These are phyloP conservation scores for Caryopteris hybrid DNA, from an alignment of 305 asterid species.

Conservation along the genomic window DNA sequence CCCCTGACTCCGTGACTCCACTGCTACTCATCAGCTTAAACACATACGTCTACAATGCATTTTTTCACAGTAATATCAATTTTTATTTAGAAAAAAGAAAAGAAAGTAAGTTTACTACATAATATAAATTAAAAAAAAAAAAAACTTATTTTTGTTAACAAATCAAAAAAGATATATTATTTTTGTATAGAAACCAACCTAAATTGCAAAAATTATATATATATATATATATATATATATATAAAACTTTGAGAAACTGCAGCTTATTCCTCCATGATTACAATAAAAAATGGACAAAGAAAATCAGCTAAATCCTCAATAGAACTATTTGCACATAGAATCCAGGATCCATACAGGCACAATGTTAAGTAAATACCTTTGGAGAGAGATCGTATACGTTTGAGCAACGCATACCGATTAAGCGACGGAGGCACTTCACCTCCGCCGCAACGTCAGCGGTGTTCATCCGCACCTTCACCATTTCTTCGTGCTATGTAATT, in stretches of 20 bases:
- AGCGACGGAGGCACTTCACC: constrained; percentile 89
- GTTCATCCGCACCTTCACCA: constrained; percentile 99
- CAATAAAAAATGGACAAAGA: not conserved
- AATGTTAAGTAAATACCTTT: constrained; percentile 36
- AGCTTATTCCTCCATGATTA: not conserved
- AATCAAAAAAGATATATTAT: no score
- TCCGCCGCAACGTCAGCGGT: constrained; percentile 99
- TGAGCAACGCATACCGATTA: constrained; percentile 98
- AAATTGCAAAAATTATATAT: no score
- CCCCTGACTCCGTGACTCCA: constrained; percentile 92
- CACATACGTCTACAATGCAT: constrained; percentile 73
- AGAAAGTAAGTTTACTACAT: not conserved
- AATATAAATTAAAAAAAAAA: no score
- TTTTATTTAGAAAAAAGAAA: not conserved
- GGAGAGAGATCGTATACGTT: constrained; percentile 94
- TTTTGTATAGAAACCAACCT: not conserved
- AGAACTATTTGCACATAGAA: not conserved
- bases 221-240: no score
- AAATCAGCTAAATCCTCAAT: not conserved
- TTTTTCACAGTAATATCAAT: not conserved
- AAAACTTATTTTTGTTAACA: no score
- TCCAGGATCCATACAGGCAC: not conserved
- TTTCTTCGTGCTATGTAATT: constrained; percentile 17
- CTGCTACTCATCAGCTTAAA: constrained; percentile 97
- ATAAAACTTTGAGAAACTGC: not conserved